Conservation (phyloP, 306 rosid genomes). For the Lupinus albus region DNA sequence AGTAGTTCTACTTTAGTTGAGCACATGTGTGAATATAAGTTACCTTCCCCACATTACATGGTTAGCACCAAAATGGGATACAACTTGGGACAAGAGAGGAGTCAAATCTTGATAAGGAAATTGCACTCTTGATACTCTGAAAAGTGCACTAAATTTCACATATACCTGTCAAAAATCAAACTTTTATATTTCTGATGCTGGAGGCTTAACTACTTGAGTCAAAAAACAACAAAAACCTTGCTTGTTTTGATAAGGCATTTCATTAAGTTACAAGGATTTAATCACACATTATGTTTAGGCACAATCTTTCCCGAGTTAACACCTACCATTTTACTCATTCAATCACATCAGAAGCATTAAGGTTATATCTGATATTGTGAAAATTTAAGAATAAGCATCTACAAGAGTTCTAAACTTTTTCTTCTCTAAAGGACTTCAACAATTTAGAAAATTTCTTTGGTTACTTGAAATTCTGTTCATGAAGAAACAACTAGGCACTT, state of each 20-base stretch:
- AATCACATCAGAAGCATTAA: conserved; percentile 2
- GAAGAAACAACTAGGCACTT: conserved; percentile 30
- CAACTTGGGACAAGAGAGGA: conserved; percentile 56
- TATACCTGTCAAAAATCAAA: conserved; percentile 58
- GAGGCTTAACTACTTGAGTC: conserved; percentile 11
- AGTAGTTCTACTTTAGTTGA: background rate
- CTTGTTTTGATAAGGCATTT: background rate
- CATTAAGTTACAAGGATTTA: background rate
- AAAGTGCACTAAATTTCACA: conserved; percentile 85
- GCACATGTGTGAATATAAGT: conserved; percentile 17
- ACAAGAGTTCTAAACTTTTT: background rate
- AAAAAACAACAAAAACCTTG: background rate
- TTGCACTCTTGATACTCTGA: conserved; percentile 75
- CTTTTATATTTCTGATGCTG: background rate
- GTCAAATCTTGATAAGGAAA: conserved; percentile 73
- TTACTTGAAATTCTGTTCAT: conserved; percentile 18
- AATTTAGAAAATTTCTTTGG: background rate
- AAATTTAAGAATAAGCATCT: background rate
- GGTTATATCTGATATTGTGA: background rate
- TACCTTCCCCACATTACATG: conserved; percentile 93
- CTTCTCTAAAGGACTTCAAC: background rate
- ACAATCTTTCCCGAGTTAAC: background rate
- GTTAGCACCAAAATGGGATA: conserved; percentile 74
- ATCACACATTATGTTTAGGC: background rate
- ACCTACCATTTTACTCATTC: conserved; percentile 14